Conservation (phyloP, 164 flowering plant genomes). For the Magnolia changhungtana region DNA sequence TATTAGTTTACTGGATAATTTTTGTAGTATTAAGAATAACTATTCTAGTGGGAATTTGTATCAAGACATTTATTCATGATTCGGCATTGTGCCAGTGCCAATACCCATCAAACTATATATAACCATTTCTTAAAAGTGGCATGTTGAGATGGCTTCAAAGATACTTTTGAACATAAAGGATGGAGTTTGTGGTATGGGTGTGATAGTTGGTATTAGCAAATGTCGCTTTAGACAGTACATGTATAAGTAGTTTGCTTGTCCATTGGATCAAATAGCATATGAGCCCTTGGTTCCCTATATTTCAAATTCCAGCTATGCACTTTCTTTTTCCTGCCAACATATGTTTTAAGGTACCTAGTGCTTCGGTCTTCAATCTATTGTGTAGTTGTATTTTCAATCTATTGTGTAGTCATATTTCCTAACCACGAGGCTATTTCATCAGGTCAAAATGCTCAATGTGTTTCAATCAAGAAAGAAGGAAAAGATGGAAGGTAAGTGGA, state of each 20-base stretch:
- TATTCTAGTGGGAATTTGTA: too few relatives aligned
- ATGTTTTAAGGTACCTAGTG: neutral
- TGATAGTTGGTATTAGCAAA: neutral
- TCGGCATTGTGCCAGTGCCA: too few relatives aligned
- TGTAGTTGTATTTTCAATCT: neutral
- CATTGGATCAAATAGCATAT: neutral
- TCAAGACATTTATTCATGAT: too few relatives aligned
- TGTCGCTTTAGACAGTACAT: neutral
- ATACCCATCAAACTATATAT: too few relatives aligned
- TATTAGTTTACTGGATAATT: too few relatives aligned
- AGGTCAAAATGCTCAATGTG: slow-evolving; percentile 71
- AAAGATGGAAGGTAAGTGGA: slow-evolving; percentile 48
- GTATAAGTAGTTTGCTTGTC: neutral
- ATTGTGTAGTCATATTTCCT: neutral
- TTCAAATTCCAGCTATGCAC: neutral
- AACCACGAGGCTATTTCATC: slow-evolving; percentile 13
- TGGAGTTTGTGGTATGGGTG: too few relatives aligned
- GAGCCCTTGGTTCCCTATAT: neutral
- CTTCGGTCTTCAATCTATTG: too few relatives aligned
- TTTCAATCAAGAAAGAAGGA: slow-evolving; percentile 54
- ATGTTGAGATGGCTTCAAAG: too few relatives aligned
- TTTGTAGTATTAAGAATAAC: too few relatives aligned
- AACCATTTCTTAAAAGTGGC: too few relatives aligned
- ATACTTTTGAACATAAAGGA: too few relatives aligned
- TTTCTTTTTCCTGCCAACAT: too few relatives aligned